These are phyloP conservation scores for Mycena olivaceomarginata DNA, from an alignment of 768 basidiomycete genomes.

Conservation along the genomic window DNA sequence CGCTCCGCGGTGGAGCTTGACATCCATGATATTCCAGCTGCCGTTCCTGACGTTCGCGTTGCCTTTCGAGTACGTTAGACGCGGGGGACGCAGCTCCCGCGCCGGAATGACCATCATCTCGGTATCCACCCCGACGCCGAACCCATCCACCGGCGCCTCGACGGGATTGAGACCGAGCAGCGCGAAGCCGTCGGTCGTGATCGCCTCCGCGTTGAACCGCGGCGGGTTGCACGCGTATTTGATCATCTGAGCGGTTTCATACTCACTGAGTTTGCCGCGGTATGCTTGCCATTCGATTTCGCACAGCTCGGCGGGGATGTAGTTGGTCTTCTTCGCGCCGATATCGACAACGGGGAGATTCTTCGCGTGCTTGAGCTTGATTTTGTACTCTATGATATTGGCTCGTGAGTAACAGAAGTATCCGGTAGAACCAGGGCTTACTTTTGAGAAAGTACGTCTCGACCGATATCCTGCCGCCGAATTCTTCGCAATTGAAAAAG, in stretches of 20 bases:
- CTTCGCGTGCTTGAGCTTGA: constrained; percentile 44
- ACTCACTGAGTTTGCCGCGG: constrained; percentile 75
- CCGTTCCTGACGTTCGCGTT: constrained; percentile 70
- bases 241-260: constrained; percentile 84
- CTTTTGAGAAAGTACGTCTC: constrained; percentile 79
- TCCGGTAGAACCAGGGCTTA: constrained; percentile 55
- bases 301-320: constrained; percentile 84
- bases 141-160: constrained; percentile 65
- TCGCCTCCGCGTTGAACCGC: constrained; percentile 72
- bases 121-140: constrained; percentile 73
- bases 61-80: constrained; percentile 72
- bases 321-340: constrained; percentile 51
- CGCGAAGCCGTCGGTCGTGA: constrained; percentile 74
- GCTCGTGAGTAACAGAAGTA: background rate
- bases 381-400: constrained; percentile 71
- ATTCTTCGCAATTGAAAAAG: constrained; percentile 69
- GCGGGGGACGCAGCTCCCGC: constrained; percentile 78
- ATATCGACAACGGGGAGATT: constrained; percentile 62
- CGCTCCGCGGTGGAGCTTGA: constrained; percentile 79
- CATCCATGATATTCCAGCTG: constrained; percentile 86
- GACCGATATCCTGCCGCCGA: constrained; percentile 74
- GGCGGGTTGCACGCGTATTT: constrained; percentile 80
- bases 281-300: constrained; percentile 76
- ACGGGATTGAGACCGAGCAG: constrained; percentile 68
- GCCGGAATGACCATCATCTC: constrained; percentile 81